phyloP scores from a whole-genome alignment of 2,329 filamentous ascomycete genomes.

The Aspergillus luchuensis region DNA sequence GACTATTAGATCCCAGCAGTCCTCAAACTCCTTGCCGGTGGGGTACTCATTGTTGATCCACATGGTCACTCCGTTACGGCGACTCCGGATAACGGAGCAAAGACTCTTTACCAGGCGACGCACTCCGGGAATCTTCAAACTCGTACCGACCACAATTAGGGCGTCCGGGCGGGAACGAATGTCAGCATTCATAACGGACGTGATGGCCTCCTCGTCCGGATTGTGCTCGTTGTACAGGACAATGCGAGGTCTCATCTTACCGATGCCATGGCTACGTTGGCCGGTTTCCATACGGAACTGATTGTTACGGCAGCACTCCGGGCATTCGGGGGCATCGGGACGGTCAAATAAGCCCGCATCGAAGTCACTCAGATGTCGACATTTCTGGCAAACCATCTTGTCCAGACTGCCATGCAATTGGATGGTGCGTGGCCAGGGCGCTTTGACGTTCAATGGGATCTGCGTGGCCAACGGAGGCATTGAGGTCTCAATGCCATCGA shows the following conservation, averaged over 20 bases:
- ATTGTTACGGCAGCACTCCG: conserved; percentile 73
- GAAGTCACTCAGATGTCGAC: conserved; percentile 73
- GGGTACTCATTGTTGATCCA: conserved; percentile 95
- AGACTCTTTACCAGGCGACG: conserved; percentile 86
- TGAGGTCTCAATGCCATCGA: conserved; percentile 89
- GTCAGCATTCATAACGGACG: conserved; percentile 83
- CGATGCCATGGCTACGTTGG: conserved; percentile 91
- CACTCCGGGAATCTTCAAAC: conserved; percentile 91
- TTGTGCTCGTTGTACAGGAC: conserved; percentile 98
- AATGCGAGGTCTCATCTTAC: conserved; percentile 84
- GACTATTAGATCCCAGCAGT: conserved; percentile 91
- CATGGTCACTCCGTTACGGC: conserved; percentile 76
- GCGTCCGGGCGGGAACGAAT: conserved; percentile 84
- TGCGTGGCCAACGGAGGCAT: conserved; percentile 77
- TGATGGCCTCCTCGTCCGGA: conserved; percentile 94
- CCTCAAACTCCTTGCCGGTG: conserved; percentile 78
- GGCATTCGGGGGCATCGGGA: conserved; percentile 78
- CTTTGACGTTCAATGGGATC: conserved; percentile 79
- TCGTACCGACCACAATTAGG: conserved; percentile 92
- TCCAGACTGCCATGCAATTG: conserved; percentile 91
- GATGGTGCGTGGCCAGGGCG: conserved; percentile 89
- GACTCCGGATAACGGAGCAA: conserved; percentile 80
- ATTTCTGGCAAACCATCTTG: conserved; percentile 98
- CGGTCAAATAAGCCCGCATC: conserved; percentile 79
- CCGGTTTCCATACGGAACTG: conserved; percentile 74